Base-by-base conservation (phyloP, 129 eudicot genomes). In the Tanacetum coccineum region DNA sequence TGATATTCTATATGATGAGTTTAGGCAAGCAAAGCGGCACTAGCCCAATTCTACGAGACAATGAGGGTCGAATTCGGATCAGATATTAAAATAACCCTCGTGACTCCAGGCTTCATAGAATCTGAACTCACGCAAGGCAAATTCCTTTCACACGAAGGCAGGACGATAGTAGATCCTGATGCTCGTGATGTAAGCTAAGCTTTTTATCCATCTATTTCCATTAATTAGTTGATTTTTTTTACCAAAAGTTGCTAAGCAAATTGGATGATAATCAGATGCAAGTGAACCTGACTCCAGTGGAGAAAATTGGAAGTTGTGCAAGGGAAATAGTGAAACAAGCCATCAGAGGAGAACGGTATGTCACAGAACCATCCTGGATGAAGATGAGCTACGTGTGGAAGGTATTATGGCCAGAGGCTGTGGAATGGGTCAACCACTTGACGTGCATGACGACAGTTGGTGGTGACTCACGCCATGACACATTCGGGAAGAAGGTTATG, bases 11-110 rank as follows among this genome's bases (percentile, higher is more conserved):
- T 20, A 76, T 86, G 75, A 58, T 48, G 91, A 84, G 46, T 79
- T 65, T 59, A 86, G 92, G 92, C 92, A 67, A 82, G 88, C 81
- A 87, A 87, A 80, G 88, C 95, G 36, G 91, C 95, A 70, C 60
- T 87, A 13, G 18, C 61, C 1, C 84, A 76, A 32, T 85, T 85
- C 66, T 85, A 77, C 56, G 96, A 88, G 64, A 80, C 96, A 0
- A 48, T 88, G 76, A 72, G 96, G 76, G 83, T 85, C 9, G 96
- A 88, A 57, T 81, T 88, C 13, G 91, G 84, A 3, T 74, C 80
- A 2, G 88, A 84, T 6, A 62, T 85, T 9, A 75, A 75, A 13
- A 80, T 85, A 26, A 88, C 92, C 0, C 66, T 88, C 2, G 96
- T 78, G 25, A 84, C 92, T 2, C 96, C 91, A 0, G 91, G 96